These are phyloP conservation scores for Alnus glutinosa DNA, from an alignment of 306 rosid species.

Conservation along the genomic window DNA sequence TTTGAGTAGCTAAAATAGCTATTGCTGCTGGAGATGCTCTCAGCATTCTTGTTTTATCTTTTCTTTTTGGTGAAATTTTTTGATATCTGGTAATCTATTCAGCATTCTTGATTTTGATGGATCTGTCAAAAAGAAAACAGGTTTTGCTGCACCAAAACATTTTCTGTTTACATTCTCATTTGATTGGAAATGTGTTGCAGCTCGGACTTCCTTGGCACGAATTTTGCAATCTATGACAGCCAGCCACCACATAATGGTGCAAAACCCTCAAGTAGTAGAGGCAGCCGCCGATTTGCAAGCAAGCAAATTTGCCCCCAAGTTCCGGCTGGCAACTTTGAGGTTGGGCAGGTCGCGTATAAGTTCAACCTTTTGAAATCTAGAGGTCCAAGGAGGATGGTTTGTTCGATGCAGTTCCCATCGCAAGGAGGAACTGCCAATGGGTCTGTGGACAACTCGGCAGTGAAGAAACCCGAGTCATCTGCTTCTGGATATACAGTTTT, in stretches of 20 bases:
- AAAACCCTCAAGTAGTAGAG: slow-evolving; percentile 67
- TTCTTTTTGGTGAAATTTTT: too few relatives aligned
- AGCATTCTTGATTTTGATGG: neutral
- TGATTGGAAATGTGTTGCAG: slow-evolving; percentile 45
- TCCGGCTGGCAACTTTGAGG: slow-evolving; percentile 91
- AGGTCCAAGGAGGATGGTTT: slow-evolving; percentile 97
- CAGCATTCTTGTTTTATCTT: too few relatives aligned
- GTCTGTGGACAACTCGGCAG: slow-evolving; percentile 31
- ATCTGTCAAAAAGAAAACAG: slow-evolving; percentile 3
- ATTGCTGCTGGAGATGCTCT: too few relatives aligned
- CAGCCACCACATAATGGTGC: slow-evolving; percentile 91
- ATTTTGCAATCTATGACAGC: slow-evolving; percentile 90
- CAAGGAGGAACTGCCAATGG: slow-evolving; percentile 41
- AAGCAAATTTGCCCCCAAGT: slow-evolving; percentile 99
- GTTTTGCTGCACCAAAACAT: slow-evolving; percentile 2
- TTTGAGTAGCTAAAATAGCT: too few relatives aligned
- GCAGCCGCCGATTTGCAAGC: slow-evolving; percentile 90
- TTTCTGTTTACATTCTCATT: slow-evolving; percentile 15
- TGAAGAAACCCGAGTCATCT: slow-evolving; percentile 35
- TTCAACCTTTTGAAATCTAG: slow-evolving; percentile 94
- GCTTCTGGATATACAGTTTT: slow-evolving; percentile 56
- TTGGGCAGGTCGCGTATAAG: slow-evolving; percentile 87
- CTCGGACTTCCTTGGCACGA: slow-evolving; percentile 97
- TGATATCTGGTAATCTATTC: neutral
- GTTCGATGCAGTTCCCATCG: slow-evolving; percentile 63